Evolutionary conservation across 164 flowering plant species (phyloP).

Genomic region (Chimonanthus salicifolius): DNA sequence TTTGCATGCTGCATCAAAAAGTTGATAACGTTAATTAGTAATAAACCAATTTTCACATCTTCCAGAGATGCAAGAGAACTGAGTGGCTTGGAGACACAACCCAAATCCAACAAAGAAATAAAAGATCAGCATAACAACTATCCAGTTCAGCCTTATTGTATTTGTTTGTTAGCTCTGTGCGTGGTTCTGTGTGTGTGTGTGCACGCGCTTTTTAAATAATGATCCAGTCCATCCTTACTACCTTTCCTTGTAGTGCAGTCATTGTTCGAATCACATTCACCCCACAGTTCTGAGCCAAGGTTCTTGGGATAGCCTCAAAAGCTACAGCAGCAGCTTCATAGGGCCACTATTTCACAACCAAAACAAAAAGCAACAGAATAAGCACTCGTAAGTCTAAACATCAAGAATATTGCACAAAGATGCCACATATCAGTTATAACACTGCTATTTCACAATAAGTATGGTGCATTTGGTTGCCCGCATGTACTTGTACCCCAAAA

Average conservation of each 20-base stretch:
- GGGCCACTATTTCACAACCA: slow-evolving; percentile 64
- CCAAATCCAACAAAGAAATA: neutral
- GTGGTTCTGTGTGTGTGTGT: too few relatives aligned
- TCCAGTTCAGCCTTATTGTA: neutral
- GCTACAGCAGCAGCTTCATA: slow-evolving; percentile 99
- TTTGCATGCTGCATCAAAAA: slow-evolving; percentile 66
- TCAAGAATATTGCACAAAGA: too few relatives aligned
- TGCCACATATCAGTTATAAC: too few relatives aligned
- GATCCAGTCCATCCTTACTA: slow-evolving; percentile 10
- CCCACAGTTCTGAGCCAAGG: slow-evolving; percentile 94
- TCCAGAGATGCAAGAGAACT: neutral
- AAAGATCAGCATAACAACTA: neutral
- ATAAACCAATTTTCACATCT: neutral
- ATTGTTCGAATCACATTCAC: slow-evolving; percentile 90
- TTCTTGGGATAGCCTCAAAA: slow-evolving; percentile 97
- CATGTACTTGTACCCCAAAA: neutral
- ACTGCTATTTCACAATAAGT: neutral
- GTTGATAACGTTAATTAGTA: neutral
- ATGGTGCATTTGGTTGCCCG: neutral
- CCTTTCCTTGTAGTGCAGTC: slow-evolving; percentile 98
- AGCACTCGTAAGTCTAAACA: too few relatives aligned
- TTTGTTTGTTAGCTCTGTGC: too few relatives aligned
- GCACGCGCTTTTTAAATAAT: neutral
- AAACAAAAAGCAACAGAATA: neutral
- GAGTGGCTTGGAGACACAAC: neutral